Percentiles rank a stretch among this genome's conserved stretches.
Evolutionary conservation across 2,329 filamentous ascomycete genomes (phyloP).

Genomic region (Epichloe sylvatica): DNA sequence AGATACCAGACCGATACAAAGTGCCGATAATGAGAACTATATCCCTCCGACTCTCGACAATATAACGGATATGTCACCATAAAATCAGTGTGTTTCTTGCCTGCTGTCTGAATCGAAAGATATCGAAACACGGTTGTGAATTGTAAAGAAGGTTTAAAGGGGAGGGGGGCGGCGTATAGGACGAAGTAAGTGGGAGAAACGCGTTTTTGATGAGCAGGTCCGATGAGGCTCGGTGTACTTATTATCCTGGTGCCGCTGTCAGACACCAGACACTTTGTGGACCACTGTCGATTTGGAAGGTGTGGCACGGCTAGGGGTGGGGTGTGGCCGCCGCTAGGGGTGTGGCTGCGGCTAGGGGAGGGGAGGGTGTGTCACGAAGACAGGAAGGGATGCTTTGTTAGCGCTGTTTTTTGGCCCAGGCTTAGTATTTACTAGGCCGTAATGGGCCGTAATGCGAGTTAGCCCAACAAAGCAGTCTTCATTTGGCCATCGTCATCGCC

Average conservation of each 20-base stretch:
- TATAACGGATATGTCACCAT: neutral
- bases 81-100: neutral
- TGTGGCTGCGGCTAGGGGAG: neutral
- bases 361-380: neutral
- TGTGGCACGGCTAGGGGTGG: neutral
- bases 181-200: slow-evolving; percentile 2
- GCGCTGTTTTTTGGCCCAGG: neutral
- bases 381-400: neutral
- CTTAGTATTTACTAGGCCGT: too few relatives aligned
- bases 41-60: neutral
- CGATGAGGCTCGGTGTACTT: slow-evolving; percentile 7
- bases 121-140: neutral
- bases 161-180: neutral
- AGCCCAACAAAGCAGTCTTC: too few relatives aligned
- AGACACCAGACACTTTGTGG: slow-evolving; percentile 1
- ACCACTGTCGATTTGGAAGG: neutral
- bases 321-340: neutral
- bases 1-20: neutral
- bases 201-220: neutral
- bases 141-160: neutral
- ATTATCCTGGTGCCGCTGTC: neutral
- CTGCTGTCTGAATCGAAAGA: neutral
- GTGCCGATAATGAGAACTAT: neutral
- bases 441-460: too few relatives aligned
- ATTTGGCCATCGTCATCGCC: too few relatives aligned